Evolutionary conservation across 176 grass and related monocot species (phyloP).

Genomic region (Oryza glumipatula): DNA sequence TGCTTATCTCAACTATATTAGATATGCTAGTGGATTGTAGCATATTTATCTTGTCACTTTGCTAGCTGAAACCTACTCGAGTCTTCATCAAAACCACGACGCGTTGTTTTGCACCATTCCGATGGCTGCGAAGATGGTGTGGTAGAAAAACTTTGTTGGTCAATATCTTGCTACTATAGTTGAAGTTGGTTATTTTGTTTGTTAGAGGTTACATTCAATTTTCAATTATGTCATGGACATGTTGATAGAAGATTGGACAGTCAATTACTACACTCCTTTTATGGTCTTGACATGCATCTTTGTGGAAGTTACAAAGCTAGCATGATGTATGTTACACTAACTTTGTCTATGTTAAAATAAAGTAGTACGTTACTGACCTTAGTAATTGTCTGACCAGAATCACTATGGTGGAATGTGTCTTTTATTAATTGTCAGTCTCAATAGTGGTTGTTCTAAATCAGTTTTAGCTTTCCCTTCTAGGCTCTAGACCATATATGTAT

Average conservation of each 20-base stretch:
- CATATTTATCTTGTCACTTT: background rate
- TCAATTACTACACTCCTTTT: background rate
- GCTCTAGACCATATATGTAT: background rate
- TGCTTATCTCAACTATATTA: background rate
- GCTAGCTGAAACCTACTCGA: background rate
- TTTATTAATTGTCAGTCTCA: background rate
- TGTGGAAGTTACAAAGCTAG: background rate
- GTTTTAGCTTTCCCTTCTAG: background rate
- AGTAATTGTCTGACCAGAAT: background rate
- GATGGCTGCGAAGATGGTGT: background rate
- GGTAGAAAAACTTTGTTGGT: background rate
- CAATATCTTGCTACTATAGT: background rate
- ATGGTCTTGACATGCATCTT: background rate
- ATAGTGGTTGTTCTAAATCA: background rate
- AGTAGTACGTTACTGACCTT: background rate
- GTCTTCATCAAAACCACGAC: background rate
- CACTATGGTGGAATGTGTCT: background rate
- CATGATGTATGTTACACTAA: background rate
- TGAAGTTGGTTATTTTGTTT: background rate
- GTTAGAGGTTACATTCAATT: background rate
- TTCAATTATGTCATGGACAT: background rate
- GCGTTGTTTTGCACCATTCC: background rate
- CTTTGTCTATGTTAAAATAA: background rate
- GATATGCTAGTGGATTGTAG: background rate
- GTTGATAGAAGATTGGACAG: background rate